These are phyloP conservation scores for Populus ilicifolia DNA, from an alignment of 345 rosid species.

Conservation along the genomic window DNA sequence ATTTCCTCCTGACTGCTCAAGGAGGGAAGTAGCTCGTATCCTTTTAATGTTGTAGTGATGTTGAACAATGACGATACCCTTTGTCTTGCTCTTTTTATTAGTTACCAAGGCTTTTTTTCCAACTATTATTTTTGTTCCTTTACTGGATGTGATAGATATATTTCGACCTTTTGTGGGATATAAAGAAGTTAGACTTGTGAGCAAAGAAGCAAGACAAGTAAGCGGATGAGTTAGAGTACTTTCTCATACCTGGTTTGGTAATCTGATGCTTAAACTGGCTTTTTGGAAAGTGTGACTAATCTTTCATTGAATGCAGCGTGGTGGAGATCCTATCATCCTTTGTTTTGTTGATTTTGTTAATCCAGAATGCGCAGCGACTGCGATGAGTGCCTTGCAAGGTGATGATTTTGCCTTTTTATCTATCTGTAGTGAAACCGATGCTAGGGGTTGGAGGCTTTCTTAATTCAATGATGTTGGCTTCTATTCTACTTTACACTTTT, in stretches of 20 bases:
- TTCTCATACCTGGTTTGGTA: not conserved
- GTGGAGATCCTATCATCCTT: conserved; percentile 75
- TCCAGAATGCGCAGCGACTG: conserved; percentile 91
- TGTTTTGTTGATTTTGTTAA: conserved; percentile 81
- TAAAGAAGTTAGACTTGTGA: conserved; percentile 76
- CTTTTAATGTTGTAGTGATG: conserved; percentile 24
- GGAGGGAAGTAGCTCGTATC: conserved; percentile 91
- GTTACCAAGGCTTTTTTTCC: not conserved
- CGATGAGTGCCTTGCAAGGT: conserved; percentile 92
- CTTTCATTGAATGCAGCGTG: conserved; percentile 52
- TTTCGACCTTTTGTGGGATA: conserved; percentile 84
- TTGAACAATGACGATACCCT: not conserved
- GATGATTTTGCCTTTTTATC: not conserved
- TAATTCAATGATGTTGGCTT: not conserved
- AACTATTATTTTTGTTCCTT: conserved; percentile 28
- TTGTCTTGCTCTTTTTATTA: not conserved
- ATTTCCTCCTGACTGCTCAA: conserved; percentile 65
- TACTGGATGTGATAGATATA: conserved; percentile 50
- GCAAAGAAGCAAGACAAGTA: conserved; percentile 69
- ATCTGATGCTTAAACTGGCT: not conserved
- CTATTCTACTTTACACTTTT: too few species aligned
- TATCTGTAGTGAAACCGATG: not conserved
- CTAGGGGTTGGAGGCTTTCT: too few species aligned
- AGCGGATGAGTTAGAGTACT: conserved; percentile 13
- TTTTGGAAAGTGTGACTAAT: not conserved